Conservation (phyloP, 352 stramenopile species). For the Globisporangium ultimum region DNA sequence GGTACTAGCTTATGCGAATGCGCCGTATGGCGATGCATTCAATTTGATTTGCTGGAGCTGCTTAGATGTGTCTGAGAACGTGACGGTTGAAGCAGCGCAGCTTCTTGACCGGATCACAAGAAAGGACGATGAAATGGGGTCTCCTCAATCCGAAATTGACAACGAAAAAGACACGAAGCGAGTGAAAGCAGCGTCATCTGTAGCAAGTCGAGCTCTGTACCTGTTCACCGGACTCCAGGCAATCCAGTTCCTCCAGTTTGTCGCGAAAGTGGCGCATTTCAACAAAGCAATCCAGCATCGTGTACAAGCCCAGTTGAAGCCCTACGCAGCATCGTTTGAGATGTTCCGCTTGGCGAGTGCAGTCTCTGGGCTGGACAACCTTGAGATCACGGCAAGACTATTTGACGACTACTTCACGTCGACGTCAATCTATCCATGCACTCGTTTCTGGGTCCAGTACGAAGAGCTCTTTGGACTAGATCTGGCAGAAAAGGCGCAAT, state of each 20-base stretch:
- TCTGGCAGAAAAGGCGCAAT: slow-evolving; percentile 15
- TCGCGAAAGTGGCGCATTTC: slow-evolving; percentile 62
- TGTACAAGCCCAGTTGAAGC: slow-evolving; percentile 38
- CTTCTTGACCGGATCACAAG: slow-evolving; percentile 59
- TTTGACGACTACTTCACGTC: slow-evolving; percentile 35
- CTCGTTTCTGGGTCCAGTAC: slow-evolving; percentile 56
- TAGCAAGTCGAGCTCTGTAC: slow-evolving; percentile 42
- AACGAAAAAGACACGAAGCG: slow-evolving; percentile 5
- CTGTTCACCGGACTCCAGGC: slow-evolving; percentile 53
- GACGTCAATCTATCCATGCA: slow-evolving; percentile 17
- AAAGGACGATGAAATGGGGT: slow-evolving; percentile 7
- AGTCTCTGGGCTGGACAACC: slow-evolving; percentile 41
- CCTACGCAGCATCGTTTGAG: slow-evolving; percentile 38
- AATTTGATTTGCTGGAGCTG: slow-evolving; percentile 73
- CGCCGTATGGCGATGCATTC: slow-evolving; percentile 49
- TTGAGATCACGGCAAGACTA: slow-evolving; percentile 29
- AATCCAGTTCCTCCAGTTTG: slow-evolving; percentile 64
- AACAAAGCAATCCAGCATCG: slow-evolving; percentile 48
- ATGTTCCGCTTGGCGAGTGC: slow-evolving; percentile 50
- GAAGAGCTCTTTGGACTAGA: slow-evolving; percentile 38
- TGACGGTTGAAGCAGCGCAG: slow-evolving; percentile 59
- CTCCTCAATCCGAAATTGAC: not conserved
- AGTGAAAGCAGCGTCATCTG: slow-evolving; percentile 9
- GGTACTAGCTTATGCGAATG: slow-evolving; percentile 45
- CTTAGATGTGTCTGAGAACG: slow-evolving; percentile 58